Conservation (phyloP, 177 flowering plant species). For the Tripterygium wilfordii region DNA sequence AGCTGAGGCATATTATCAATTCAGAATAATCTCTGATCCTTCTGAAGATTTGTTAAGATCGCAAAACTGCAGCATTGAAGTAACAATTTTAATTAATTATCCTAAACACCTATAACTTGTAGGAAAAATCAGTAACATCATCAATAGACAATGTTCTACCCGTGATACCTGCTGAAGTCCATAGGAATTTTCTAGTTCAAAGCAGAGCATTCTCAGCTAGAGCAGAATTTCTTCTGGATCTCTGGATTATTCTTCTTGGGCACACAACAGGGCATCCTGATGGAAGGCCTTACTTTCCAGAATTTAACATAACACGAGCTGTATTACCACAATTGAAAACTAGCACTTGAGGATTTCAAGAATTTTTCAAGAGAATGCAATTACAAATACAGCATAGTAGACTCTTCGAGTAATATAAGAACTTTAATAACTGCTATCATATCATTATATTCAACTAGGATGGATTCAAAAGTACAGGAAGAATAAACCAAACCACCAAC, state of each 20-base stretch:
- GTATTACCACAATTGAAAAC: slow-evolving; percentile 90
- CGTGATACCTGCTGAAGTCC: slow-evolving; percentile 68
- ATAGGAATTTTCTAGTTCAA: slow-evolving; percentile 48
- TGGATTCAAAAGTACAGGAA: too few relatives aligned
- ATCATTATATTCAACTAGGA: too few relatives aligned
- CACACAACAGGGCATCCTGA: slow-evolving; percentile 86
- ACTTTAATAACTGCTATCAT: too few relatives aligned
- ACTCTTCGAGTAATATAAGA: slow-evolving; percentile 72
- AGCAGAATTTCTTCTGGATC: slow-evolving; percentile 42
- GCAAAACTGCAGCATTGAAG: slow-evolving; percentile 69
- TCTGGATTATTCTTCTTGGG: slow-evolving; percentile 65
- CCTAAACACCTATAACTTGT: not conserved
- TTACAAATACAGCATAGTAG: slow-evolving; percentile 72
- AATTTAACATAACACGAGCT: slow-evolving; percentile 77
- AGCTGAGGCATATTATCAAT: slow-evolving; percentile 66
- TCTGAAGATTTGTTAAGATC: slow-evolving; percentile 64
- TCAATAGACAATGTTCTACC: too few relatives aligned
- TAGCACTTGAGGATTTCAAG: slow-evolving; percentile 44
- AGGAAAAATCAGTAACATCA: not conserved
- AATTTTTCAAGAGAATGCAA: slow-evolving; percentile 45
- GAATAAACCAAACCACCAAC: too few relatives aligned
- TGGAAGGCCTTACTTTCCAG: slow-evolving; percentile 39
- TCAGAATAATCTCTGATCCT: slow-evolving; percentile 42
- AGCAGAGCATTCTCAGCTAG: slow-evolving; percentile 45
- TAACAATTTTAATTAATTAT: slow-evolving; percentile 1